Evolutionary conservation across 495 filamentous ascomycete species (phyloP), one percentile per base, ranked within the genome.

Genomic region (Podospora australis): DNA sequence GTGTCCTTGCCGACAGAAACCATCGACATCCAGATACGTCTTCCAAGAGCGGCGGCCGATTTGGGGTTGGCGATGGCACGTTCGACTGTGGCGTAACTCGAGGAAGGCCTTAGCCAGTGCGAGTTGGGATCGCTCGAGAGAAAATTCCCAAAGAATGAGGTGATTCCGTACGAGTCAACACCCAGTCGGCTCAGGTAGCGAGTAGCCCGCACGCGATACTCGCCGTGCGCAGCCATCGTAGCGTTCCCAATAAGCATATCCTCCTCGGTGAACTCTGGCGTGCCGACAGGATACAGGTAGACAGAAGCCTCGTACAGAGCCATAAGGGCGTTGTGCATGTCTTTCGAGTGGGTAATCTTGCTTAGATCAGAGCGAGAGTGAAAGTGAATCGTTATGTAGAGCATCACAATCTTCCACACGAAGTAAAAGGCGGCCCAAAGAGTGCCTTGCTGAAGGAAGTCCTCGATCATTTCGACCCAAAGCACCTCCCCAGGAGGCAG

Each of bases 371-470:
- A 89, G 48, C 89, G 85, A 60, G 83, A 78, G 63, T 90, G 87
- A 59, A 89, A 91, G 56, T 84, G 83, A 60, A 91, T 83, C n/a
- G 83, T 86, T 55, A 90, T 83, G 24, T 88, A 72, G 63, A 88
- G 84, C 26, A 90, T 80, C 22, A 86, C 56, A 14, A 82, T 55
- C 57, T 87, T 87, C 60, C 88, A 82, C 3, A 64, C 72, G 5
- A 88, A 60, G 54, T 80, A 83, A 42, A 90, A 59, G 17, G 39
- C 44, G 2, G 53, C 57, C 53, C 61, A 64, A n/a, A 64, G 50
- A 0, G 46, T 44, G 16, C 50, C 30, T 24, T 60, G 59, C 34
- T 58, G 21, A 14, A 62, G 55, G 17, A 64, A 19, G 40, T 59
- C 60, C 16, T 32, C 29, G 28, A 60, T 54, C 6, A 54, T 24